phyloP scores from a whole-genome alignment of 179 eudicot genomes.

The Silene coronaria region DNA sequence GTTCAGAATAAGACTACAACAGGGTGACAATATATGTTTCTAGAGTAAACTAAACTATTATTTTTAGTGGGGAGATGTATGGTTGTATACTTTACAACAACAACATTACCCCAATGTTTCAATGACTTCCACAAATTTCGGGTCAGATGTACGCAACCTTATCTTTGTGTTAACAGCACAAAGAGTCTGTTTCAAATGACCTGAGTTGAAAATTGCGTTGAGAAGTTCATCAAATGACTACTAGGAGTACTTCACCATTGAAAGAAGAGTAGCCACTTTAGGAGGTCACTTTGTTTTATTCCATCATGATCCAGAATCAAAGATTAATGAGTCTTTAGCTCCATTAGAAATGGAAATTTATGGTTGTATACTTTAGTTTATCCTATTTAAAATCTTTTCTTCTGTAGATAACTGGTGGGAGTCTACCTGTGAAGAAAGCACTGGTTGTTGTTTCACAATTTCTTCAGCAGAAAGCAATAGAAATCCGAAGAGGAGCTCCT shows the following conservation, averaged over 20 bases:
- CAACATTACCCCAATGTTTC: no score
- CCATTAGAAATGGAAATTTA: background rate
- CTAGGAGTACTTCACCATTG: no score
- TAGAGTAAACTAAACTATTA: background rate
- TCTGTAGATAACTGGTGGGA: constrained; percentile 33
- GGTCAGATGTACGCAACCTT: no score
- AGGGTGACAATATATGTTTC: background rate
- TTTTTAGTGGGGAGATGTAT: background rate
- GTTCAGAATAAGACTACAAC: background rate
- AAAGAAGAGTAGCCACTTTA: no score
- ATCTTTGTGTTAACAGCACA: no score
- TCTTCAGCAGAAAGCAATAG: constrained; percentile 26
- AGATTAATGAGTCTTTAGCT: no score
- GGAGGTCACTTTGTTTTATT: no score
- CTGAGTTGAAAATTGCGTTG: no score
- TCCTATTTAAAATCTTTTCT: background rate
- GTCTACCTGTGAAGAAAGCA: constrained; percentile 33
- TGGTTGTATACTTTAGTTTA: background rate
- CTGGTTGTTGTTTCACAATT: constrained; percentile 26
- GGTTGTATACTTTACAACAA: background rate
- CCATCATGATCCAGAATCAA: no score
- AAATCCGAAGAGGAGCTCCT: constrained; percentile 10
- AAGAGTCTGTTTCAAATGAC: no score
- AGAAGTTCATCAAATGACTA: no score
- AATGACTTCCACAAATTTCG: no score